Evolutionary conservation across 2,329 filamentous ascomycete genomes (phyloP), one percentile per base, ranked within the genome.

Genomic region (Pochonia chlamydosporia): DNA sequence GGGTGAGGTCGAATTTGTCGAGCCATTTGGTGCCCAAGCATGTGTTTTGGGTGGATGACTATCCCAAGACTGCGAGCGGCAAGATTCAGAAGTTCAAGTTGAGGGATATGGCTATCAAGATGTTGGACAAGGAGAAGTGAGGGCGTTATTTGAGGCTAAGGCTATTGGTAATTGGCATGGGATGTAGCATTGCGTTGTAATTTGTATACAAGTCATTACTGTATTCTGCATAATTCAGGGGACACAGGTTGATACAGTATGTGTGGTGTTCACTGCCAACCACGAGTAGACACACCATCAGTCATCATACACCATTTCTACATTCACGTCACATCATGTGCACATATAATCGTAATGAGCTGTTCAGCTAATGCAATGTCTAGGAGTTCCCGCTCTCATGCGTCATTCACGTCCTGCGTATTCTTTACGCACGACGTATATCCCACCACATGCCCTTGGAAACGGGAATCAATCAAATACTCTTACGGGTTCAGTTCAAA

Each of bases 51-150:
- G 74, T 87, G 0, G 76, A 84, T 1, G 79, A 82, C n/a, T 95
- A 88, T 63, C 92, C 92, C 18, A 96, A 96, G 77, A 99, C 93
- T 30, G 87, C 90, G 5, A 96, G 89, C 63, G 92, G 92, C 21
- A 99, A 99, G 79, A 91, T 97, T 47, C 89, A 96, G 70, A 96
- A 97, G 71, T 96, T 87, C 63, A 92, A 85, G 70, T 65, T 97
- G 58, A 79, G 81, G 59, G 85, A 90, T 14, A 70, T 76, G 59
- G 91, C 74, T 1, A 65, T 62, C 55, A 63, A 67, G 52, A 43
- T 69, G 7, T 43, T 71, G 3, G 46, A 49, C 16, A 23, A 37
- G n/a, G 42, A 35, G 33, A 18, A 47, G 31, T 50, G n/a, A 24
- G 18, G 23, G 24, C 21, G 2, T 23, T 5, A 26, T 13, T 23